Percentiles rank a stretch among this genome's conserved stretches.
phyloP scores from a whole-genome alignment of 768 basidiomycete genomes.

The Phaeotremella fagi region DNA sequence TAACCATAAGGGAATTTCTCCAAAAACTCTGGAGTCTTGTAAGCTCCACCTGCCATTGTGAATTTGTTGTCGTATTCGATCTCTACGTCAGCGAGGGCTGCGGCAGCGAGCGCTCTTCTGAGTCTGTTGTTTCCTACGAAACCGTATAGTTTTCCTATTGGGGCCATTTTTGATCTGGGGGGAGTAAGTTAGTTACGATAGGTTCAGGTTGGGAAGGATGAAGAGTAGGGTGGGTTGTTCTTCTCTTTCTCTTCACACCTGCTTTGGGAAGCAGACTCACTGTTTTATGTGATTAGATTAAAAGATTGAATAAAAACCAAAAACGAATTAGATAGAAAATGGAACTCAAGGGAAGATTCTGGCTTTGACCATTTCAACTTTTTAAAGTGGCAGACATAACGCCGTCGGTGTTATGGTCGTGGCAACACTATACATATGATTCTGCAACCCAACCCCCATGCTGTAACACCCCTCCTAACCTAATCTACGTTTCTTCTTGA shows the following conservation, averaged over 20 bases:
- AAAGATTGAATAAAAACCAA: no score
- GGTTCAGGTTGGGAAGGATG: background rate
- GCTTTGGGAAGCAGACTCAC: no score
- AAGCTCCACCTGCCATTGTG: constrained; percentile 29
- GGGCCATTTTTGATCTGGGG: background rate
- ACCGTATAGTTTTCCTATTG: background rate
- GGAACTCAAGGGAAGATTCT: no score
- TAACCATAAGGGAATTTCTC: constrained; percentile 57
- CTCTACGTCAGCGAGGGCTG: constrained; percentile 60
- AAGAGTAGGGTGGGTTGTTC: no score
- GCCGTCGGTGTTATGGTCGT: no score
- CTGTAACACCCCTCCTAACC: background rate
- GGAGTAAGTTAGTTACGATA: background rate
- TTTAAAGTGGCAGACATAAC: no score
- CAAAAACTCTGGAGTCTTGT: constrained; percentile 42
- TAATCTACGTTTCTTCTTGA: background rate
- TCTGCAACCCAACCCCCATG: no score
- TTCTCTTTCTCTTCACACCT: no score
- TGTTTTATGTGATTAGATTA: no score
- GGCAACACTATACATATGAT: no score
- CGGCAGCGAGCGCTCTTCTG: constrained; percentile 52
- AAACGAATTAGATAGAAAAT: no score
- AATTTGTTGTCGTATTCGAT: constrained; percentile 64
- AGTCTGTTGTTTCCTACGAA: constrained; percentile 41
- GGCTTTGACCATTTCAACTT: no score